Evolutionary conservation across 2,329 filamentous ascomycete species (phyloP).

Genomic region (Penicillium glabrum): DNA sequence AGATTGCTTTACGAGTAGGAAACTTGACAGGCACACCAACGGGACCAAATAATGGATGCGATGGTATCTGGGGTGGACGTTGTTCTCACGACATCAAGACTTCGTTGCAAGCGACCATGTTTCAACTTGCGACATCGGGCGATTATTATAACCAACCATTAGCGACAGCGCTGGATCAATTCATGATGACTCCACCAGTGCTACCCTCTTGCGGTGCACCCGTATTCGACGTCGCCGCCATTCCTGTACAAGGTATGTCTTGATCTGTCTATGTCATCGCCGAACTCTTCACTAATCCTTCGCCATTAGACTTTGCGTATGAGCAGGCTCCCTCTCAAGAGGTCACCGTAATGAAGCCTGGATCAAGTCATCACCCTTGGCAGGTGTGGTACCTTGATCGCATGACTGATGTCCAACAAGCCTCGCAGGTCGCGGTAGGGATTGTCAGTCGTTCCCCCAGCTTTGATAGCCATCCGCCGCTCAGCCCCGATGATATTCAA

Average conservation of each 20-base stretch:
- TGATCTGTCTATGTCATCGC: background rate
- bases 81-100: conserved; percentile 35
- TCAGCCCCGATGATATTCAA: conserved; percentile 31
- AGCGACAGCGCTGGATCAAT: conserved; percentile 28
- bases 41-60: conserved; percentile 37
- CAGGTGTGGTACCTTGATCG: conserved; percentile 38
- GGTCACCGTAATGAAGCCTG: conserved; percentile 30
- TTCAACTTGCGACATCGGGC: conserved; percentile 25
- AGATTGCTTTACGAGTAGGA: conserved; percentile 36
- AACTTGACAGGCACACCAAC: conserved; percentile 37
- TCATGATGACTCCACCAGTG: conserved; percentile 23
- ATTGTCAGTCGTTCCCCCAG: conserved; percentile 36
- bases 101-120: conserved; percentile 28
- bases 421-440: conserved; percentile 37
- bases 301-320: conserved; percentile 31
- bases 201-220: conserved; percentile 30
- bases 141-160: conserved; percentile 31
- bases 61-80: conserved; percentile 35
- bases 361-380: conserved; percentile 31
- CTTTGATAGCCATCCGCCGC: conserved; percentile 25
- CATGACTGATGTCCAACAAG: conserved; percentile 33
- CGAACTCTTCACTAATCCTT: background rate
- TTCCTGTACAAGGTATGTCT: conserved; percentile 35
- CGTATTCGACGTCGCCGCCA: conserved; percentile 33
- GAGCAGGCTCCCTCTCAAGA: conserved; percentile 28